phyloP scores from a whole-genome alignment of 2,329 filamentous ascomycete genomes.

The Metarhizium anisopliae region DNA sequence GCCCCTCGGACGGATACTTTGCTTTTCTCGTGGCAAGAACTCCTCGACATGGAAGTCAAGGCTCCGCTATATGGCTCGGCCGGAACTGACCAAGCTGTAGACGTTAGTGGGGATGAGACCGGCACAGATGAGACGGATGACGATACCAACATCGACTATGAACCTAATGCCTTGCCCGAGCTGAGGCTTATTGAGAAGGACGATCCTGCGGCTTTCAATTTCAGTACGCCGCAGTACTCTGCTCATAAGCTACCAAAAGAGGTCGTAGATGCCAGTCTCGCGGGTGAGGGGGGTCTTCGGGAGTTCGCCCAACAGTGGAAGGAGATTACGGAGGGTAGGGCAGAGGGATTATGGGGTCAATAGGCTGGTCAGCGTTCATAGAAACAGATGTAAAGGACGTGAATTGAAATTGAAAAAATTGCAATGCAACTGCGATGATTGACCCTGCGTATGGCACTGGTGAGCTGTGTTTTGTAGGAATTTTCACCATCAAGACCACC shows the following conservation, averaged over 20 bases:
- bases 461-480: not conserved
- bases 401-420: not conserved
- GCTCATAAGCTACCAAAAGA: conserved; percentile 94
- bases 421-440: not conserved
- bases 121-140: conserved; percentile 30
- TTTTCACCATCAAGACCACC: not conserved
- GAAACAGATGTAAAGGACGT: not conserved
- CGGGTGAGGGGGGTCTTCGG: conserved; percentile 65
- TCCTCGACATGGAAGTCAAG: conserved; percentile 62
- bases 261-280: conserved; percentile 64
- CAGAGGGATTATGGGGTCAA: conserved; percentile 30
- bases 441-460: not conserved
- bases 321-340: conserved; percentile 39
- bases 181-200: conserved; percentile 74
- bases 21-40: conserved; percentile 82
- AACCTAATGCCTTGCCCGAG: conserved; percentile 60
- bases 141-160: conserved; percentile 35
- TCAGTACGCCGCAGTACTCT: conserved; percentile 79
- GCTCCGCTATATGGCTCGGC: conserved; percentile 43
- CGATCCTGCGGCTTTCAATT: conserved; percentile 82
- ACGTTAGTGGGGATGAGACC: conserved; percentile 24
- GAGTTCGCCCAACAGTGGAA: conserved; percentile 76
- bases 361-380: conserved; percentile 8
- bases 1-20: conserved; percentile 80
- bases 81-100: conserved; percentile 19